Base-by-base conservation (phyloP, 2,329 filamentous ascomycete species). In the Colletotrichum filicis region DNA sequence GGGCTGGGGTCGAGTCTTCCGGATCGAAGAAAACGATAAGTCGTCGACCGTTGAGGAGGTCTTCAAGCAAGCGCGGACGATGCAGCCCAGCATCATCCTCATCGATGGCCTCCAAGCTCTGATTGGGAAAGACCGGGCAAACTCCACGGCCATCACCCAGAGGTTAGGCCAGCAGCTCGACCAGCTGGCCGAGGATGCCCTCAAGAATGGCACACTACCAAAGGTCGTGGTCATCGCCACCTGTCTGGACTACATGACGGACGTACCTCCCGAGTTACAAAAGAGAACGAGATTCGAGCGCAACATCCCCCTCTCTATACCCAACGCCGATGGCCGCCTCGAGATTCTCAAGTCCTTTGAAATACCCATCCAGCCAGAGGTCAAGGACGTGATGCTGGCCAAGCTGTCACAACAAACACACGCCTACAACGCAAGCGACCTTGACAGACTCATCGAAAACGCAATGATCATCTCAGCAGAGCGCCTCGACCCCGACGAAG, bases 361-460 rank as follows among this genome's bases (percentile, higher is more conserved):
- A 61, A 84, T 84, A 16, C 83, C 80, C 32, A 84, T 90, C 58
- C 83, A 80, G n/a, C 78, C 85, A 4, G 87, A 85, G 9, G 84
- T 85, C 9, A 85, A 82, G 66, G 86, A 92, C 3, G 82, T 83
- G 1, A 84, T 91, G 11, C 83, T 95, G 22, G 83, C 87, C 4
- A 84, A 87, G 22, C 84, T 97, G 56, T 92, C 92, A 55, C 90
- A 93, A 74, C 90, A 91, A 68, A 97, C 95, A 0, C 95, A 98
- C 78, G 96, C 95, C 4, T 98, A 94, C 81, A 97, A 94, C 37
- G 93, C 93, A 5, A 88, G 89, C 1, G 95, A 98, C 80, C 85
- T 98, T 1, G 84, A 86, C n/a, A 88, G 87, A 16, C 85, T 98
- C 0, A 85, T 93, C 5, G 53, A 74, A 5, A 80, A 79, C 28